phyloP scores from a whole-genome alignment of 2,329 filamentous ascomycete genomes.

The Shiraia sp. region DNA sequence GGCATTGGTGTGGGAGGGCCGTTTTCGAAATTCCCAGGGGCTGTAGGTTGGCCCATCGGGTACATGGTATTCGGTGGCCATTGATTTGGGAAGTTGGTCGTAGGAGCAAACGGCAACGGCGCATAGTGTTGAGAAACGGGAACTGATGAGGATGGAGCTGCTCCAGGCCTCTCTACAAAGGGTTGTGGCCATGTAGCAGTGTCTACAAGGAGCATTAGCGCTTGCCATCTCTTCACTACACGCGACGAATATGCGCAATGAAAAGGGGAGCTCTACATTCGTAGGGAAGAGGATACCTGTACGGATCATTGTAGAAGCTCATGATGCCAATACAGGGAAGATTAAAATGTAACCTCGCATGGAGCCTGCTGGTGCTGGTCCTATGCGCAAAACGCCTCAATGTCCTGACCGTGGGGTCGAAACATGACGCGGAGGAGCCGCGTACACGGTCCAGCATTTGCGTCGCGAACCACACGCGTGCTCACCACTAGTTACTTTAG shows the following conservation, averaged over 20 bases:
- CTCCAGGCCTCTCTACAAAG: background rate
- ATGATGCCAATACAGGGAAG: background rate
- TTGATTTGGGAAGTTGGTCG: background rate
- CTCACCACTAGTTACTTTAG: constrained; percentile 5
- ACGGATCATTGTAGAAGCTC: constrained; percentile 2
- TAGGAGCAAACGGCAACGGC: background rate
- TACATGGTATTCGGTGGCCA: background rate
- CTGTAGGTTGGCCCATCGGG: constrained; percentile 1
- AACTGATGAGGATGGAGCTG: background rate
- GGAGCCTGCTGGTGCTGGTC: background rate
- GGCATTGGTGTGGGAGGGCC: background rate
- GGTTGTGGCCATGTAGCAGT: background rate
- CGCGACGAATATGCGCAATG: background rate
- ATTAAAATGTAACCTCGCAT: background rate
- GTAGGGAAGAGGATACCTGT: constrained; percentile 1
- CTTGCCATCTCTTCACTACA: background rate
- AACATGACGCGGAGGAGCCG: constrained; percentile 1
- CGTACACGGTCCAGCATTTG: constrained; percentile 3
- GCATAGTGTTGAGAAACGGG: background rate
- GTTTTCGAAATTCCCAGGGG: background rate
- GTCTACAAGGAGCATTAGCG: background rate
- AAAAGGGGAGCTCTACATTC: constrained; percentile 1
- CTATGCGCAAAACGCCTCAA: background rate
- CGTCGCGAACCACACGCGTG: constrained; percentile 11
- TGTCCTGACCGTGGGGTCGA: background rate